Evolutionary conservation across 176 grass and related monocot genomes (phyloP), one percentile per base, ranked within the genome.

Genomic region (Oryza punctata): DNA sequence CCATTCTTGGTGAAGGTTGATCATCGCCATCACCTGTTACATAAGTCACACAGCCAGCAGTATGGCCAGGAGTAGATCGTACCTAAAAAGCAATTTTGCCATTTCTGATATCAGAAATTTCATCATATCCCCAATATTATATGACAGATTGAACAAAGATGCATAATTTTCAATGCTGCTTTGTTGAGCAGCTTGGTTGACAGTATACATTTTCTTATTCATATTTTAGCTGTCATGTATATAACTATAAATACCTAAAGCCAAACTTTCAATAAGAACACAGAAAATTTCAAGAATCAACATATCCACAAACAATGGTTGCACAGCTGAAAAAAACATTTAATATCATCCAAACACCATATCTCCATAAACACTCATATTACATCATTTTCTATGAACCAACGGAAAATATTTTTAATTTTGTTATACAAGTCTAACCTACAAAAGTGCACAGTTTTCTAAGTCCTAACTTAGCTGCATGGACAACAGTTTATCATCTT

Each of bases 11-110:
- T 63, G 81, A 80, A 74, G 96, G 96, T 69, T 96, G 96, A 80
- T 82, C 81, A 72, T 79, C 46, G 59, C 79, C 78, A 83, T 94
- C 91, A 88, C 96, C 93, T 71, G 93, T 96, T 75, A 99, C 87
- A 87, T 96, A 99, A 28, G 93, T 99, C 81, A 96, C 85, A 81
- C 96, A 99, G 24, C 96, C 96, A 28, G 77, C 74, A 75, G 96
- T 99, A 75, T 99, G 96, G 60, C 96, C 96, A 60, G 96, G 96
- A 65, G 96, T 99, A 86, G 93, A 80, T 80, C 93, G 85, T 77
- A 94, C 93, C 96, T 99, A 80, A 80, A 82, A 82, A 81, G 37
- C 19, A 12, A 85, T 13, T 82, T 82, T 26, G 1, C 2, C 12
- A 41, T 80, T 88, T 85, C 19, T 69, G 40, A 52, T 21, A 79